Base-by-base conservation (phyloP, 495 filamentous ascomycete species). In the Aspergillus bertholletiae region DNA sequence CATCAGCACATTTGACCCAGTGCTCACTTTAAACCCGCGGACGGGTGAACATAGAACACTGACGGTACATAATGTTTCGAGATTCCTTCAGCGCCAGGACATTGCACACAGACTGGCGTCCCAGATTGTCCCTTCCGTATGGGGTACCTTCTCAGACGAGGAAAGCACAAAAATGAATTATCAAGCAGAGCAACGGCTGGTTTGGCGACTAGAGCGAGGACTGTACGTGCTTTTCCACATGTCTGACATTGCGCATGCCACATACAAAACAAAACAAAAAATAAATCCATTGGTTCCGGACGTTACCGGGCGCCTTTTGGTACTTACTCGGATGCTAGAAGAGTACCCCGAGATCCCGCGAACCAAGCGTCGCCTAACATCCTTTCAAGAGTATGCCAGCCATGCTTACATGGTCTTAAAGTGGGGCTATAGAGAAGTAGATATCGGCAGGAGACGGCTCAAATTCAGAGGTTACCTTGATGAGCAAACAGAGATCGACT, bases 171-270 rank as follows among this genome's bases (percentile, higher is more conserved):
- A 67, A 30, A 64, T 67, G 66, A 54, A 67, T 28, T 56, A 62
- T 27, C 60, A 67, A 3, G 66, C 66, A 13, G 64, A 69, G 37
- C 35, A 62, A 23, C 55, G 48, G 11, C 63, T 69, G 27, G 55
- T 58, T 15, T 57, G 59, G 46, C 61, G 64, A 2, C 32, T 69
- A 27, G 62, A 67, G 46, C 57, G 62, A 11, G 66, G 66, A 3
- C 39, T 69, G 12, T 61, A 62, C 34, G 66, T 67, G 21, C 57
- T 67, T 30, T 69, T 69, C 27, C 66, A 69, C 44, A 67, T 69
- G 61, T 50, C 64, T 11, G 66, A 69, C 40, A 67, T 67, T 39
- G 60, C 60, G n/a, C 58, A 54, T 3, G 57, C 59, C 11, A 50
- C 49, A 3, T 54, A 64, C 28, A 47, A 51, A 46, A 30, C 49